Evolutionary conservation across 2,329 filamentous ascomycete species (phyloP), one percentile per base, ranked within the genome.

Genomic region (Colletotrichum scovillei): DNA sequence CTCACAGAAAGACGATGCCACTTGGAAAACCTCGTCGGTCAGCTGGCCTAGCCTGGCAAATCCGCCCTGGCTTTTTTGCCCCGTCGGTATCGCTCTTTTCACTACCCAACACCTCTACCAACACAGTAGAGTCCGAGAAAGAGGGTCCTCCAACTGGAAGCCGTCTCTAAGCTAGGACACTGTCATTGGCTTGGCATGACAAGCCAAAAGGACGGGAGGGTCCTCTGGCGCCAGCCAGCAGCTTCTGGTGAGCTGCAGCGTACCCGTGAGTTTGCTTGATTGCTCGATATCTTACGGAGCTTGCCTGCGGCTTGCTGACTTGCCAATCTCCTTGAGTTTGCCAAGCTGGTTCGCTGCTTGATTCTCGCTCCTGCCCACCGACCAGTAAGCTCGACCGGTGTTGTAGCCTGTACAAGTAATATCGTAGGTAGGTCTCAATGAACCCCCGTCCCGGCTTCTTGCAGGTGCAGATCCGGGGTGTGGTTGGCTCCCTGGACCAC

Each of bases 381-480:
- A 42, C 30, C 5, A 28, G 12, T 53, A 28, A 28, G 28, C 22
- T n/a, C 22, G 3, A 26, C 38, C 6, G 30, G 11, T 55, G 16
- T 30, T 63, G 58, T 35, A 24, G 22, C 63, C 8, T 8, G 38
- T 38, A 26, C 26, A 26, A 26, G 26, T 26, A 28, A 35, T 57
- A 35, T 12, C 11, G 32, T 14, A 62, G 32, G 59, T 35, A 60
- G 35, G 46, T 49, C 35, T 19, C 32, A 28, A 42, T 19, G 16
- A 42, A 42, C 14, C 19, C 30, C 52, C 32, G 28, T 26, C 69
- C 70, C 66, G 70, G 66, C 55, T 70, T 70, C 60, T 57, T 65
- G 55, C 70, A 70, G 67, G 59, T 35, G 70, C 67, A 73, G 67
- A 73, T 73, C 67, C 60, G 67, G 70, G 70, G 60, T 42, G 64